Evolutionary conservation across 805 yeast genomes (phyloP), one percentile per base, ranked within the genome.

Genomic region (Nakazawaea molendinolei): DNA sequence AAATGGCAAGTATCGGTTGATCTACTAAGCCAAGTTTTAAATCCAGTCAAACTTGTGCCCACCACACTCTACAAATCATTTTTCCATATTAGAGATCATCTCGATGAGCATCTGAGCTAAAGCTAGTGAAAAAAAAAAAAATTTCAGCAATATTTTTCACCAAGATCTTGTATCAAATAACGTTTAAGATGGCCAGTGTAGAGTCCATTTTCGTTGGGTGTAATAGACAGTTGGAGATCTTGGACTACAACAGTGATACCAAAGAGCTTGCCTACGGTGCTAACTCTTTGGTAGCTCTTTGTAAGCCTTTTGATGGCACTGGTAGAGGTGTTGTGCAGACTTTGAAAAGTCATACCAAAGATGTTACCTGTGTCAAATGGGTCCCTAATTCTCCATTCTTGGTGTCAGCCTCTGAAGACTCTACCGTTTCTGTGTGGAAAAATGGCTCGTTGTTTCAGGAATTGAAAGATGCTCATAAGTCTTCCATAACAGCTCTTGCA

Each of bases 181-280:
- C 9, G 23, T 22, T 10, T 8, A 31, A 16, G 15, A 48, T 48
- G 49, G 46, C 44, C 15, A 20, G 32, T 2, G 58, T 61, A 31
- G 81, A 76, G 39, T 84, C 82, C 13, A 62, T 78, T 4, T 80
- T 82, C 51, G 63, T 73, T 14, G 94, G 94, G 12, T 86, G 86
- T 23, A 84, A 83, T 52, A 71, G 69, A 41, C 86, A 79, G 47
- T 61, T 76, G 5, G 73, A 69, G 41, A 74, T 71, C 5, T 68
- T 78, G 17, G 87, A 76, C 47, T 70, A 68, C 44, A 63, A 67
- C 40, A 36, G 50, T 0, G 36, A 38, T 1, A 46, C 48, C 8
- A 49, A 61, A 16, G 38, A 70, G 4, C 65, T 82, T 5, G 94
- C 92, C 0, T 85, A 67, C 53, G 95, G 89, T 6, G 86, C 92